These are phyloP conservation scores for Pichia nanzhaoensis DNA, from an alignment of 805 yeast species.

Conservation along the genomic window DNA sequence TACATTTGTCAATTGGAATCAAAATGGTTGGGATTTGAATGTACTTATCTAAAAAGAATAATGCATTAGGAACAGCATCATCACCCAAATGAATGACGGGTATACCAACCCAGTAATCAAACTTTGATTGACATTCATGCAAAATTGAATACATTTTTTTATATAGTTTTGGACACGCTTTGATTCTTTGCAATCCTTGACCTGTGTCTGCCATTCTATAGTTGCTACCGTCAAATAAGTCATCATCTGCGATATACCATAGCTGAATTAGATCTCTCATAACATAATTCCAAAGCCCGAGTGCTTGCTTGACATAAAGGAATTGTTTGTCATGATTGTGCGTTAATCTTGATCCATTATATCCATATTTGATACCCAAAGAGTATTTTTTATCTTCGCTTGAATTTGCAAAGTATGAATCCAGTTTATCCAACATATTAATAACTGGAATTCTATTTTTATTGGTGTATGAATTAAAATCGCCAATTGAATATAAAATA, in stretches of 20 bases:
- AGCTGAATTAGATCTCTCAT: constrained; percentile 72
- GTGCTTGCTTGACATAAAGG: constrained; percentile 68
- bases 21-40: constrained; percentile 72
- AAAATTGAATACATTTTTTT: constrained; percentile 66
- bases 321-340: constrained; percentile 70
- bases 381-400: constrained; percentile 30
- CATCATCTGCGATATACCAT: constrained; percentile 74
- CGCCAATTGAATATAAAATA: constrained; percentile 71
- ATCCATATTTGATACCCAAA: constrained; percentile 60
- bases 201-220: constrained; percentile 68
- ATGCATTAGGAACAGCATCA: constrained; percentile 76
- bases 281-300: constrained; percentile 68
- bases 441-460: constrained; percentile 63
- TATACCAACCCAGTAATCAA: constrained; percentile 68
- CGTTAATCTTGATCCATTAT: constrained; percentile 62
- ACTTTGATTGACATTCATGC: constrained; percentile 58
- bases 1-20: constrained; percentile 60
- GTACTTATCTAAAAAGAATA: constrained; percentile 73
- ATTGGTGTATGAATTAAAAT: constrained; percentile 64
- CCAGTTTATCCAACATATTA: constrained; percentile 51
- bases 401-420: constrained; percentile 36
- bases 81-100: constrained; percentile 78
- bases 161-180: constrained; percentile 62
- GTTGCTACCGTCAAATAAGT: constrained; percentile 47
- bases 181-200: constrained; percentile 73